A percentile compares a stretch with the other conserved stretches of the same genome.
Conservation (phyloP, 139 green algal genomes). For the Coccomyxa sp. region DNA sequence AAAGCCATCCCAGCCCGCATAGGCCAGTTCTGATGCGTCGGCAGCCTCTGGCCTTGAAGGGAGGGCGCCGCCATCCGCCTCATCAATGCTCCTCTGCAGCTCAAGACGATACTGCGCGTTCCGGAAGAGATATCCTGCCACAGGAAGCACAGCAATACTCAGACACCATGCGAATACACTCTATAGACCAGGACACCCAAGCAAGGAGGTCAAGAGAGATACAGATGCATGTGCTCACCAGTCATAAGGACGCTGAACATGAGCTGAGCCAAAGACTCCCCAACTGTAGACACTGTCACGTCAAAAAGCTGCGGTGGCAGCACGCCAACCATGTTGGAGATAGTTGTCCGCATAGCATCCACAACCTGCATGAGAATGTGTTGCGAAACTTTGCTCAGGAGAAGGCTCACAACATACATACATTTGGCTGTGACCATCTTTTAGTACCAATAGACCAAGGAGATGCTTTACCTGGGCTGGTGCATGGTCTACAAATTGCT, state of each 20-base stretch:
- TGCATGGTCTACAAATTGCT: slow-evolving; percentile 49
- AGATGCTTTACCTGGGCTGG: slow-evolving; percentile 26
- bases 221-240: slow-evolving; percentile 54
- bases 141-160: slow-evolving; percentile 11
- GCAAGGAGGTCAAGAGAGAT: background rate
- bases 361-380: too few relatives aligned
- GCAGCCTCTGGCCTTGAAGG: slow-evolving; percentile 1
- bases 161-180: background rate
- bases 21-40: background rate
- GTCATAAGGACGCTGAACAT: slow-evolving; percentile 85
- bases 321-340: slow-evolving; percentile 76
- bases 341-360: slow-evolving; percentile 75
- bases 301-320: slow-evolving; percentile 82
- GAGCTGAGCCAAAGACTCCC: slow-evolving; percentile 81
- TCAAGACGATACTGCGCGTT: slow-evolving; percentile 78
- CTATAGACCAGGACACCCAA: background rate
- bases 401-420: too few relatives aligned
- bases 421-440: too few relatives aligned
- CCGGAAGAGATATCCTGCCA: slow-evolving; percentile 51
- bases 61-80: background rate
- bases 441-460: background rate
- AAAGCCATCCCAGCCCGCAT: background rate
- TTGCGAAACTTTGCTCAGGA: too few relatives aligned
- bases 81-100: slow-evolving; percentile 25
- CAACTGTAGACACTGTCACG: slow-evolving; percentile 61